These are phyloP conservation scores for Fraxinus albicans DNA, from an alignment of 305 asterid genomes.

Conservation along the genomic window DNA sequence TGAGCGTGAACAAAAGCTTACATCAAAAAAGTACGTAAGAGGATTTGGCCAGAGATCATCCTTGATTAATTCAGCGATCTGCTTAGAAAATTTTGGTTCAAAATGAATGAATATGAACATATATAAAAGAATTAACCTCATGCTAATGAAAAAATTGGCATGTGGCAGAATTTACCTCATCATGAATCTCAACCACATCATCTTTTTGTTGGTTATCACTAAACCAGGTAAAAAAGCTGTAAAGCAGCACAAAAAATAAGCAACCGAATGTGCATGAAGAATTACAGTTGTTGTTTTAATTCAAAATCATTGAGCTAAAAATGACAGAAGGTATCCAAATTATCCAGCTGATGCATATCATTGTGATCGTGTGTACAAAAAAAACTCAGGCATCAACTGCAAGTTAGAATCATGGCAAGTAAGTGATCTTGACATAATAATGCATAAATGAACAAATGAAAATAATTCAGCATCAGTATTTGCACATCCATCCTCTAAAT, in stretches of 20 bases:
- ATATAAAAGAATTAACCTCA: neutral
- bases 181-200: constrained; percentile 66
- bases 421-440: neutral
- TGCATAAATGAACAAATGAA: neutral
- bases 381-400: neutral
- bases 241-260: constrained; percentile 11
- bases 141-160: constrained; percentile 3
- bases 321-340: neutral
- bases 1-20: constrained; percentile 24
- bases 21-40: constrained; percentile 76
- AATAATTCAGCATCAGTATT: neutral
- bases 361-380: neutral
- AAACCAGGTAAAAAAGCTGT: constrained; percentile 96
- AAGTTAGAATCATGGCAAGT: neutral
- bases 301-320: neutral
- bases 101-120: neutral
- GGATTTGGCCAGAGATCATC: constrained; percentile 98
- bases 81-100: constrained; percentile 23
- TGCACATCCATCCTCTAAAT: neutral
- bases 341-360: neutral
- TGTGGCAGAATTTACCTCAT: constrained; percentile 54
- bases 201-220: constrained; percentile 52
- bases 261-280: neutral
- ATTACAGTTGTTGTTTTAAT: neutral
- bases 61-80: constrained; percentile 95